phyloP scores from a whole-genome alignment of 257 asterid genomes.

The Penstemon barbatus region DNA sequence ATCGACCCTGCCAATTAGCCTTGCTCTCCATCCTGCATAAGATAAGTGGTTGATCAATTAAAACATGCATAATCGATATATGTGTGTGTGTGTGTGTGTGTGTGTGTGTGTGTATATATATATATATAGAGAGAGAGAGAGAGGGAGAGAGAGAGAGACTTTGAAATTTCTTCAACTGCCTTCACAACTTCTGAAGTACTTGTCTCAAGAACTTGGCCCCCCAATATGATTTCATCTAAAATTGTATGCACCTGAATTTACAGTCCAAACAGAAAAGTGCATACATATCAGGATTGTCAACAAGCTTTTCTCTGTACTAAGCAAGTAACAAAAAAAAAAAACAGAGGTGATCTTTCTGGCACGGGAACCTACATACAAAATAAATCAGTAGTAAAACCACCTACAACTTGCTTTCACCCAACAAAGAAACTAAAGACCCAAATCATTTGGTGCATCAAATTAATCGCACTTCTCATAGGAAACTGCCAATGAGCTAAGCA shows the following conservation, averaged over 20 bases:
- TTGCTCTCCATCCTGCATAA: conserved; percentile 67
- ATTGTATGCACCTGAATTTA: conserved; percentile 76
- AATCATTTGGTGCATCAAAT: conserved; percentile 5
- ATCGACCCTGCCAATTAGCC: conserved; percentile 65
- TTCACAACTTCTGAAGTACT: conserved; percentile 70
- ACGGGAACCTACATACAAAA: neutral
- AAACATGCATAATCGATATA: neutral
- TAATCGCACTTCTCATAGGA: neutral
- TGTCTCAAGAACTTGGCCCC: conserved; percentile 97
- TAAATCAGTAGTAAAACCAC: neutral
- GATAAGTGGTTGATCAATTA: conserved; percentile 23
- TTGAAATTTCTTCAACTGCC: conserved; percentile 80
- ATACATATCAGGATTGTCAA: neutral
- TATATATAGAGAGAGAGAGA: conserved; percentile 6
- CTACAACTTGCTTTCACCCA: neutral
- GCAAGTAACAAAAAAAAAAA: neutral
- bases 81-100: neutral
- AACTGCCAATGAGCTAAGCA: conserved; percentile 4
- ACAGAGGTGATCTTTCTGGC: neutral
- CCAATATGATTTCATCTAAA: conserved; percentile 86
- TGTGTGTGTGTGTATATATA: neutral
- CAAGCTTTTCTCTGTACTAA: neutral
- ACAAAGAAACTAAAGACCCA: neutral
- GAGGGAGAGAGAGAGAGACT: conserved; percentile 34
- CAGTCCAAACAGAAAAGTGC: conserved; percentile 15